Conservation (phyloP, 768 basidiomycete species). For the Naganishia friedmannii region DNA sequence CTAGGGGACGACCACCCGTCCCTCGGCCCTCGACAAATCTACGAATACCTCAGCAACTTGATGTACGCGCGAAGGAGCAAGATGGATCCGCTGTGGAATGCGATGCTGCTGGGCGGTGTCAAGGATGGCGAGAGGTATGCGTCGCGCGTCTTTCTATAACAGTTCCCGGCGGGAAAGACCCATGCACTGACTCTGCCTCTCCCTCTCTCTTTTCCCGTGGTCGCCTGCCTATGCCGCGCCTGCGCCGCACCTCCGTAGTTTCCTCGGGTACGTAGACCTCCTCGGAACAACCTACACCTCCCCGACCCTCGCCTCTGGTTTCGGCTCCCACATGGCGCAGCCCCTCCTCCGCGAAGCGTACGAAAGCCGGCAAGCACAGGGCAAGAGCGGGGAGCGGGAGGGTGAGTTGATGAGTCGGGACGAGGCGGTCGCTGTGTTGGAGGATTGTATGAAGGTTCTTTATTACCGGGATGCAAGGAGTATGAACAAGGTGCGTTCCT, state of each 20-base stretch:
- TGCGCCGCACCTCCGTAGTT: conserved; percentile 56
- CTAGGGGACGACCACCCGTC: conserved; percentile 76
- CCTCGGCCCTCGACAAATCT: conserved; percentile 82
- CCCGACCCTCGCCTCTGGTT: conserved; percentile 90
- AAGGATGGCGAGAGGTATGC: conserved; percentile 75
- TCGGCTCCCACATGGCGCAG: conserved; percentile 86
- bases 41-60: conserved; percentile 82
- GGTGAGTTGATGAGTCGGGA: conserved; percentile 64
- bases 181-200: too few relatives aligned
- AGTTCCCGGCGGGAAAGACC: not conserved
- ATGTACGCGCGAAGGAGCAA: conserved; percentile 86
- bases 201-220: not conserved
- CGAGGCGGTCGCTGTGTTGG: conserved; percentile 72
- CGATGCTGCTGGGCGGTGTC: conserved; percentile 84
- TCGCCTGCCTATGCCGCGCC: too few relatives aligned
- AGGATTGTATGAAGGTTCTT: conserved; percentile 84
- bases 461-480: conserved; percentile 95
- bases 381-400: conserved; percentile 32
- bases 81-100: conserved; percentile 93
- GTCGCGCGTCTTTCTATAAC: too few relatives aligned
- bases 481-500: conserved; percentile 74
- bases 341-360: conserved; percentile 87
- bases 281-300: conserved; percentile 94
- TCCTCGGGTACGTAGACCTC: conserved; percentile 89
- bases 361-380: conserved; percentile 69